Evolutionary conservation across 2,329 filamentous ascomycete genomes (phyloP).

Genomic region (Parastagonospora avenae): DNA sequence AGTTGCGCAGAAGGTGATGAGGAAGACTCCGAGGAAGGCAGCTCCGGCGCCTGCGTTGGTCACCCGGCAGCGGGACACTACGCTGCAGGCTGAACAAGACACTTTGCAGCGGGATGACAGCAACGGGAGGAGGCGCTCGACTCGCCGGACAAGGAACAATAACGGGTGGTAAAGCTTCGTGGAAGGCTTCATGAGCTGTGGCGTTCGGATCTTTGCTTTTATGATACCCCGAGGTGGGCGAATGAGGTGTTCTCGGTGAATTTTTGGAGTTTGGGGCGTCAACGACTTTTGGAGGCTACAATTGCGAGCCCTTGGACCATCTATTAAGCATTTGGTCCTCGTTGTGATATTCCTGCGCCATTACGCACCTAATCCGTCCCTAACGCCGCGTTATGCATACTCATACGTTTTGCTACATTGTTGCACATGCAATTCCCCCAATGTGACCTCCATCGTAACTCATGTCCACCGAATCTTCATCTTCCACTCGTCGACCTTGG

Average conservation of each 20-base stretch:
- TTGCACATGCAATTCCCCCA: neutral
- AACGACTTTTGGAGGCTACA: too few relatives aligned
- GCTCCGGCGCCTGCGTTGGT: neutral
- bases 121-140: too few relatives aligned
- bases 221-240: too few relatives aligned
- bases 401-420: neutral
- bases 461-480: conserved; percentile 44
- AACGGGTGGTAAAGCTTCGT: too few relatives aligned
- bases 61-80: neutral
- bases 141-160: too few relatives aligned
- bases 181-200: too few relatives aligned
- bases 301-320: too few relatives aligned
- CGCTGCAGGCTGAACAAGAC: neutral
- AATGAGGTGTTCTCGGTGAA: too few relatives aligned
- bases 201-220: too few relatives aligned
- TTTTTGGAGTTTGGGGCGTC: too few relatives aligned
- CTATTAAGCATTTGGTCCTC: too few relatives aligned
- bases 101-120: too few relatives aligned
- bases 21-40: neutral
- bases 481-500: conserved; percentile 45
- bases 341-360: neutral
- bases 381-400: neutral
- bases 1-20: neutral
- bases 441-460: neutral
- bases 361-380: neutral